Evolutionary conservation across 768 basidiomycete species (phyloP).

Genomic region (Lyophyllum semitale): DNA sequence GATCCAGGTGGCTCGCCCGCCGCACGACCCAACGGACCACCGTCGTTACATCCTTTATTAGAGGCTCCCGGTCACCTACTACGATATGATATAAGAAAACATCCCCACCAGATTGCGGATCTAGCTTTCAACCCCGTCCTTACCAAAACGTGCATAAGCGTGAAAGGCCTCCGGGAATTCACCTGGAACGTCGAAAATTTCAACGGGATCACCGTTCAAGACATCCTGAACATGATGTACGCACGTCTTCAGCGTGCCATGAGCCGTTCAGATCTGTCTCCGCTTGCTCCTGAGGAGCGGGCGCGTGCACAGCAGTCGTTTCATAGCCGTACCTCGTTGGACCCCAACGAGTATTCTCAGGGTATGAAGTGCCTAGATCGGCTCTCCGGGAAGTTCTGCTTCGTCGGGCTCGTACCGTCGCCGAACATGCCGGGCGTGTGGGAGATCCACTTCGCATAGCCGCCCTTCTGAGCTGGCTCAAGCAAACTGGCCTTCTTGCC

Average conservation of each 20-base stretch:
- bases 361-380: slow-evolving; percentile 4
- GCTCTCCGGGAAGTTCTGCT: background rate
- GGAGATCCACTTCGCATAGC: background rate
- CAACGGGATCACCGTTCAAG: background rate
- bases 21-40: background rate
- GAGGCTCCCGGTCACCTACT: background rate
- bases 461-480: background rate
- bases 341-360: background rate
- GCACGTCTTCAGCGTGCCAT: background rate
- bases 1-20: background rate
- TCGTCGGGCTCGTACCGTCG: background rate
- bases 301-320: background rate
- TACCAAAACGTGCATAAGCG: background rate
- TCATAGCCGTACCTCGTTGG: background rate
- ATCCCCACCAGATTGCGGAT: background rate
- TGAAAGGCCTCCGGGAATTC: background rate
- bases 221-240: background rate
- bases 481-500: background rate
- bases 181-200: slow-evolving; percentile 1
- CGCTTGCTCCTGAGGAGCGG: background rate
- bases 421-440: background rate
- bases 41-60: background rate
- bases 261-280: background rate
- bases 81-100: background rate
- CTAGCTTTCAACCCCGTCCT: background rate